Evolutionary conservation across 768 basidiomycete species (phyloP).

Genomic region (Tulasnella calospora): DNA sequence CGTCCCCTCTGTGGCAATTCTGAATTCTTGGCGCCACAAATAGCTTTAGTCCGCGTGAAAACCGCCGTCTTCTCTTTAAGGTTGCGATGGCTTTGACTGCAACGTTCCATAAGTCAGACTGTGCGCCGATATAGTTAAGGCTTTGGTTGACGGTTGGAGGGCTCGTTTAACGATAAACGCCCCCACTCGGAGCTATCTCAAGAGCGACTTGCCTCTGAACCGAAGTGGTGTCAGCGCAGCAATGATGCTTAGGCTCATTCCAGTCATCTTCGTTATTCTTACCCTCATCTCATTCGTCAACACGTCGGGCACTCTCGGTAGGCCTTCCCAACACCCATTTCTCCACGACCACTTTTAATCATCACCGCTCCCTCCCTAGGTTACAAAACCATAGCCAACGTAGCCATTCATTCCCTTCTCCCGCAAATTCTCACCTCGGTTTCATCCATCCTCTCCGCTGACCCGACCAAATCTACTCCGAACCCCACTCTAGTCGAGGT

Average conservation of each 20-base stretch:
- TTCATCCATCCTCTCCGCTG: neutral
- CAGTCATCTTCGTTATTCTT: neutral
- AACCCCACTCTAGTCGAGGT: constrained; percentile 6
- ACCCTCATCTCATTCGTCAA: neutral
- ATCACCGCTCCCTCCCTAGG: neutral
- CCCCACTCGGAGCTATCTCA: too few species aligned
- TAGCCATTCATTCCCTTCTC: neutral
- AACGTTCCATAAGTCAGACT: neutral
- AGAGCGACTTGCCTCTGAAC: too few species aligned
- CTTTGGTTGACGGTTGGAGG: neutral
- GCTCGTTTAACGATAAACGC: neutral
- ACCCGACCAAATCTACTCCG: neutral
- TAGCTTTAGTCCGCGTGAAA: neutral
- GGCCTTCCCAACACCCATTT: neutral
- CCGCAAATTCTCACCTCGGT: neutral
- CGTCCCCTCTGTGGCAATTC: neutral
- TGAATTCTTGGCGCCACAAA: too few species aligned
- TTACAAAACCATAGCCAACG: constrained; percentile 6
- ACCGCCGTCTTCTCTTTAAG: neutral
- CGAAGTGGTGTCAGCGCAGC: neutral
- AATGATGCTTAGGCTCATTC: neutral
- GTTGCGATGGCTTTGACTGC: neutral
- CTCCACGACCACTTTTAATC: too few species aligned
- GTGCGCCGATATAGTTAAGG: neutral
- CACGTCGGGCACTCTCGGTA: constrained; percentile 5